Conservation (phyloP, 1,284 basidiomycete genomes). For the Exobasidium cylindrosporum region DNA sequence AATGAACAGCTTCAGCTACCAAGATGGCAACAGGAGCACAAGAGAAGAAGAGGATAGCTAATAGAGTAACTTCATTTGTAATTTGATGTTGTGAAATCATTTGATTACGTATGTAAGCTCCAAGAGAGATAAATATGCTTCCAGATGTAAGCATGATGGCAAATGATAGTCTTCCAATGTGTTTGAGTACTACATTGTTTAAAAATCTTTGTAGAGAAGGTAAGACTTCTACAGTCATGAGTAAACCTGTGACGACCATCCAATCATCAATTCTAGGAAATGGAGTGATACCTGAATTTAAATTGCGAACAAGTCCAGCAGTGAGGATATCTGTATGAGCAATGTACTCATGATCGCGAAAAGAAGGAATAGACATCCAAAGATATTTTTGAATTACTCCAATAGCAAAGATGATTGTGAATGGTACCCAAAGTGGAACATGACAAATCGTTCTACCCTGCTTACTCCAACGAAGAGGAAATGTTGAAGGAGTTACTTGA, state of each 20-base stretch:
- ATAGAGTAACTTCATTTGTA: background rate
- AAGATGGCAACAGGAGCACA: constrained; percentile 1
- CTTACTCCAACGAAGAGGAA: constrained; percentile 4
- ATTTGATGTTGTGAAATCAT: background rate
- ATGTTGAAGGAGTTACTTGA: constrained; percentile 13
- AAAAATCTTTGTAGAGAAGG: constrained; percentile 14
- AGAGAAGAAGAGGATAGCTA: constrained; percentile 1
- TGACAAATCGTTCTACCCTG: constrained; percentile 10
- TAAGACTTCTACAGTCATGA: constrained; percentile 31
- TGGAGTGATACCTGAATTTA: constrained; percentile 18
- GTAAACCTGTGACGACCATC: constrained; percentile 25
- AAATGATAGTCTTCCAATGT: constrained; percentile 30
- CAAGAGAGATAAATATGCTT: background rate
- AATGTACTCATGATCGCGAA: constrained; percentile 23
- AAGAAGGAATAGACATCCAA: constrained; percentile 27
- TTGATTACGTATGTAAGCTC: background rate
- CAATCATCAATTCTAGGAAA: constrained; percentile 42
- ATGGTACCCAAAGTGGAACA: constrained; percentile 14
- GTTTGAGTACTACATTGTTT: constrained; percentile 14
- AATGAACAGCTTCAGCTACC: background rate
- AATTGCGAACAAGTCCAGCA: constrained; percentile 29
- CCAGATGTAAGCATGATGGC: constrained; percentile 6
- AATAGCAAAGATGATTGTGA: constrained; percentile 15
- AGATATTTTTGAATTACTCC: constrained; percentile 36
- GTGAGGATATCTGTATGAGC: constrained; percentile 30